Conservation (phyloP, 208 protist genomes). For the Trypanosoma melophagium region DNA sequence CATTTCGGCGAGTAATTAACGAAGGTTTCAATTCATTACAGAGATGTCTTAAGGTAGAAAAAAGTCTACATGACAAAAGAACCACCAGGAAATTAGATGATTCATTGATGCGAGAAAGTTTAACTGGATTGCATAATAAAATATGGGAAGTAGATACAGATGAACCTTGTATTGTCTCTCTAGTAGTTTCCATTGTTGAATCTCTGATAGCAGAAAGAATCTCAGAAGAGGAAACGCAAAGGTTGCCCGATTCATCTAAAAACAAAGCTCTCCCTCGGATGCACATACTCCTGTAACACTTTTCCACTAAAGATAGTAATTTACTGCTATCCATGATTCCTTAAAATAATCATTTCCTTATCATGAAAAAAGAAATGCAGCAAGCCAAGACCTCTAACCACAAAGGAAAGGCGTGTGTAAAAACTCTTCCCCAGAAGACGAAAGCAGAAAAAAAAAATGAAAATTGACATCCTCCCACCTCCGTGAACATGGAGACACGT, state of each 20-base stretch:
- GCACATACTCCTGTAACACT: constrained; percentile 15
- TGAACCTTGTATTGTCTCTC: background rate
- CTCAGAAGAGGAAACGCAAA: constrained; percentile 1
- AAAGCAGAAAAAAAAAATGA: too few species aligned
- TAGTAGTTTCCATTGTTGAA: background rate
- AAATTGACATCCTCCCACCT: too few species aligned
- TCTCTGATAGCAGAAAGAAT: constrained; percentile 4
- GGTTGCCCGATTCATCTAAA: background rate
- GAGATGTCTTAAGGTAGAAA: background rate
- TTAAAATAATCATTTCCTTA: too few species aligned
- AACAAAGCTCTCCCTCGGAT: constrained; percentile 5
- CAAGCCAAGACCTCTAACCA: too few species aligned
- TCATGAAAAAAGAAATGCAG: too few species aligned
- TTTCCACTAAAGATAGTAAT: constrained; percentile 15
- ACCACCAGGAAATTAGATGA: background rate
- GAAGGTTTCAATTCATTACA: background rate
- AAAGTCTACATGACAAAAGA: constrained; percentile 17
- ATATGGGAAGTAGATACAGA: background rate
- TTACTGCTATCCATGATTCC: background rate
- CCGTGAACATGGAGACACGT: too few species aligned
- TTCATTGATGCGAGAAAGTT: background rate
- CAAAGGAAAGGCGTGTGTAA: too few species aligned
- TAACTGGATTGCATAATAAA: background rate
- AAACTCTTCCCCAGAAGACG: too few species aligned
- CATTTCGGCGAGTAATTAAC: constrained; percentile 5